Base-by-base conservation (phyloP, 1,284 basidiomycete species). In the Trichosporon inkin region DNA sequence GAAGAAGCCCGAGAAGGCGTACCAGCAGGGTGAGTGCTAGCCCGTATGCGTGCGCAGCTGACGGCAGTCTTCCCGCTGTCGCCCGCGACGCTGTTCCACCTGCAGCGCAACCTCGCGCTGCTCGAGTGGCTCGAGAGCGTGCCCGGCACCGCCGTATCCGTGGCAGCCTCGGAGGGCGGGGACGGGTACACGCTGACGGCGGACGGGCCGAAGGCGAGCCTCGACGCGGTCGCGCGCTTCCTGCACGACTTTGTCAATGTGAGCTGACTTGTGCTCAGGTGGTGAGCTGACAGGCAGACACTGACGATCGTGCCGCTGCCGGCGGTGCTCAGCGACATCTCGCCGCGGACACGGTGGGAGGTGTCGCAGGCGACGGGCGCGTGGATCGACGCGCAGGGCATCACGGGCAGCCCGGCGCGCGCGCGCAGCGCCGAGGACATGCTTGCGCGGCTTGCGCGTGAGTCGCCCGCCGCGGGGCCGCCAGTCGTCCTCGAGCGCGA, bases 51-150 rank as follows among this genome's bases (percentile, higher is more conserved):
- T n/a, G n/a, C n/a, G n/a, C n/a, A 32, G 28, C 28, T 32, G 28
- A 32, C 28, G 28, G 5, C 28, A 41, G 53, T 34, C 22, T 53
- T 62, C 53, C 24, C 39, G 1, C 8, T 68, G 17, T 19, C 56
- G 3, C 20, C 60, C 0, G 55, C 61, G 2, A 62, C 66, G 53
- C 53, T 68, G 49, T 68, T 68, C 55, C 55, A 67, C 24, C 41
- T 68, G 16, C 58, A 67, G 53, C 56, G 60, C 20, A 56, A 60
- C 38, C 19, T 20, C 6, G 51, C 24, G 5, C 40, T 58, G 5
- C 16, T 53, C 16, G 38, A 35, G 36, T 52, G 53, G 44, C 44
- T 64, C 22, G 44, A 22, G 11, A 8, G 19, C 14, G 44, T 61
- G 11, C 13, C 22, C 14, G 47, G 35, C 22, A 40, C 62, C 22